Evolutionary conservation across 2,329 filamentous ascomycete species (phyloP), one percentile per base, ranked within the genome.

Genomic region (Colletotrichum eleusines): DNA sequence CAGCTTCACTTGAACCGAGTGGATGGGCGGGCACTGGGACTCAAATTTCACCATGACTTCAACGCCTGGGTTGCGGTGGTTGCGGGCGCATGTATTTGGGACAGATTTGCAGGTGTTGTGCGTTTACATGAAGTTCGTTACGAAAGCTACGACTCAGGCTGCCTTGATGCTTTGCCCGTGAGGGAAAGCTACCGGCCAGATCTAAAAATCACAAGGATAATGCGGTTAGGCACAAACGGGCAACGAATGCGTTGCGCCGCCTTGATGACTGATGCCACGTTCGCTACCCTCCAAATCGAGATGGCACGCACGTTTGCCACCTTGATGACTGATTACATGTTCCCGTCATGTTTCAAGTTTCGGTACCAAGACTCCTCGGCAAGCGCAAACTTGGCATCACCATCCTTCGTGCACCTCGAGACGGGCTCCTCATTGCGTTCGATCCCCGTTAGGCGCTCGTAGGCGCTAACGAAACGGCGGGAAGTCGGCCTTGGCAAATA

Each of bases 141-240:
- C 20, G 62, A 69, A 69, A 54, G 54, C 62, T 66, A 66, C 35
- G 54, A 66, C 62, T 40, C 31, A 42, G 40, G 26, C 53, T 6
- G n/a, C 35, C 35, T n/a, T 44, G 4, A 11, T n/a, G 16, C 33
- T 48, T 38, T 38, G 33, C 16, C 33, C 35, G 48, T 7, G 11
- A 42, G 40, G 26, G 26, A 46, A 46, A 58, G 31, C 58, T 31
- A 40, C 23, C 6, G 40, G 63, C 20, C 38, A 26, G 53, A 38
- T 38, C 44, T 69, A 59, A 64, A 57, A 59, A 51, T 51, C 31
- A 59, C 4, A 12, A 59, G 33, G 42, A 59, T n/a, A 33, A 20
- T 20, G 6, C 11, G 23, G 40, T 63, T 9, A 23, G 42, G 28
- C 38, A 11, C n/a, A n/a, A 31, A 35, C 6, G 8, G 33, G 18